A percentile compares a stretch with the other conserved stretches of the same genome.
phyloP scores from a whole-genome alignment of 805 yeast species.

The Metschnikowia santaceciliae region DNA sequence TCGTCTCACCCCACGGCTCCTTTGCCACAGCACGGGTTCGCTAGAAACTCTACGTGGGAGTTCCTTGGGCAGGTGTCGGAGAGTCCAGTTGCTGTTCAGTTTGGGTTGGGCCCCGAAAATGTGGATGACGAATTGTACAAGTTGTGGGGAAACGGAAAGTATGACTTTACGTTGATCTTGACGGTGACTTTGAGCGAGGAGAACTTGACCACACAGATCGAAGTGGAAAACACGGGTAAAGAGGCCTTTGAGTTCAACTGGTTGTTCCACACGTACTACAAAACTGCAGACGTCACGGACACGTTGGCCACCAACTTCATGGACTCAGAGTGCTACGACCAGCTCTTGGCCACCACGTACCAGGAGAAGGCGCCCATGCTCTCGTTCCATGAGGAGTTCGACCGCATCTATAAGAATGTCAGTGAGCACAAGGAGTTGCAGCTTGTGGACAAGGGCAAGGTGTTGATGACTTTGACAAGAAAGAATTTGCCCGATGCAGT shows the following conservation, averaged over 20 bases:
- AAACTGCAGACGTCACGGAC: conserved; percentile 72
- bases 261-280: conserved; percentile 89
- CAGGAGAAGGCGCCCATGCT: conserved; percentile 73
- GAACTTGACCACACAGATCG: conserved; percentile 63
- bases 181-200: conserved; percentile 57
- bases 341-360: conserved; percentile 59
- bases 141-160: conserved; percentile 49
- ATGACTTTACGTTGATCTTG: conserved; percentile 74
- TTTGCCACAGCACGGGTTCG: conserved; percentile 96
- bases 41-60: conserved; percentile 89
- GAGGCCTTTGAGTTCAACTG: conserved; percentile 81
- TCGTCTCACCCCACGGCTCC: conserved; percentile 51
- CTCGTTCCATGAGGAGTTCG: conserved; percentile 73
- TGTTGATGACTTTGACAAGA: conserved; percentile 63
- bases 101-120: conserved; percentile 84
- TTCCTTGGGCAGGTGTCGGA: conserved; percentile 79
- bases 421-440: conserved; percentile 53
- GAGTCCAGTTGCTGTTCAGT: conserved; percentile 69
- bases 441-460: conserved; percentile 68
- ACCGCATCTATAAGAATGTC: conserved; percentile 73
- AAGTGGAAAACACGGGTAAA: conserved; percentile 67
- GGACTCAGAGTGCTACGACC: conserved; percentile 72
- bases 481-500: conserved; percentile 65
- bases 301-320: conserved; percentile 73
- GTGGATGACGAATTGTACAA: conserved; percentile 57